Conservation (phyloP, 179 eudicot genomes). For the Amaranthus tricolor region DNA sequence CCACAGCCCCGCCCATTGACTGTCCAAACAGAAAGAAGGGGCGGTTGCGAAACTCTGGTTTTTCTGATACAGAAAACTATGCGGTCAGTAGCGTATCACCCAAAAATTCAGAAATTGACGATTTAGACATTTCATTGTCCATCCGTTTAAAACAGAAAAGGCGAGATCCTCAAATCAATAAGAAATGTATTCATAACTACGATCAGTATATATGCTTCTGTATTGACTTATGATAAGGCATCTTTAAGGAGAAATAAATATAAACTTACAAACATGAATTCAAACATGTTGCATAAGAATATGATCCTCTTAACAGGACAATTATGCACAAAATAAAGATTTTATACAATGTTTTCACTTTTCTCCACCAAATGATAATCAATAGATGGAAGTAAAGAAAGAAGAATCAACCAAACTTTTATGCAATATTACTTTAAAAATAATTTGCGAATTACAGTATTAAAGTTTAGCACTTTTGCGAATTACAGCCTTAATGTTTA, state of each 20-base stretch:
- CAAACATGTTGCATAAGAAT: background rate
- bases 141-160: slow-evolving; percentile 2
- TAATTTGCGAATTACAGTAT: too few species aligned
- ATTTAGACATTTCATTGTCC: too few species aligned
- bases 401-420: background rate
- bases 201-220: background rate
- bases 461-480: too few species aligned
- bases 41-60: slow-evolving; percentile 46
- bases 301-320: background rate
- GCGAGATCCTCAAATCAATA: background rate
- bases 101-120: background rate
- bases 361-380: background rate
- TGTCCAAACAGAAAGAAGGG: slow-evolving; percentile 84
- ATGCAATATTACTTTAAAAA: too few species aligned
- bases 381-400: background rate
- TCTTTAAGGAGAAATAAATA: background rate
- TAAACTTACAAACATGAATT: background rate
- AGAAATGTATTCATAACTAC: background rate
- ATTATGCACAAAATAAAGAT: background rate
- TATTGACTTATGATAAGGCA: background rate
- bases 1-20: slow-evolving; percentile 98
- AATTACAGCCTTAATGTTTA: too few species aligned
- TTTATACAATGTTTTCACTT: background rate
- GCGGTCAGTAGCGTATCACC: background rate
- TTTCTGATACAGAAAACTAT: slow-evolving; percentile 42